Evolutionary conservation across 257 asterid genomes (phyloP).

Genomic region (Primulina huaijiensis): DNA sequence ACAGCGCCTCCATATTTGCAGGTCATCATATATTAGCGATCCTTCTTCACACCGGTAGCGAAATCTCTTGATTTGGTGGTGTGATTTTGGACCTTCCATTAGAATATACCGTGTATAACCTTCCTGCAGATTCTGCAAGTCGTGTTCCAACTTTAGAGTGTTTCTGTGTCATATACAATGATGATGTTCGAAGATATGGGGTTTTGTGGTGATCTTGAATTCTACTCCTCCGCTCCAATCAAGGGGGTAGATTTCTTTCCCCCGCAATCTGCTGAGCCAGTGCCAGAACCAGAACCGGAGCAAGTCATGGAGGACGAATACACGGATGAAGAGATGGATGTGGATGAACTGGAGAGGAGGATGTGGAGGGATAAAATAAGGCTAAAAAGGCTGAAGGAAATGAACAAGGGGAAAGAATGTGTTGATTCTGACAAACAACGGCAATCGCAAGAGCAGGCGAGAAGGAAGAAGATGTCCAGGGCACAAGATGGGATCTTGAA

Average conservation of each 20-base stretch:
- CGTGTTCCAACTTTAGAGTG: constrained; percentile 8
- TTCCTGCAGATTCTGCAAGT: background rate
- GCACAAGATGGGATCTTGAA: constrained; percentile 93
- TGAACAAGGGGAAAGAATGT: constrained; percentile 54
- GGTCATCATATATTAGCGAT: constrained; percentile 21
- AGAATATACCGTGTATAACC: constrained; percentile 11
- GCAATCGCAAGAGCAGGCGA: constrained; percentile 89
- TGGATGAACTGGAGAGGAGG: constrained; percentile 80
- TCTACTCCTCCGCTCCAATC: constrained; percentile 52
- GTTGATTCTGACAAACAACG: constrained; percentile 59
- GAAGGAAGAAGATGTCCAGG: constrained; percentile 93
- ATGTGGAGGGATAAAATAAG: constrained; percentile 85
- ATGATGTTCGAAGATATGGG: constrained; percentile 83
- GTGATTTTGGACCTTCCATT: constrained; percentile 12
- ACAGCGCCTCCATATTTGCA: constrained; percentile 26
- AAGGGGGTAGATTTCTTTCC: constrained; percentile 44
- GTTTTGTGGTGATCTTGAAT: constrained; percentile 68
- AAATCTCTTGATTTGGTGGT: constrained; percentile 1
- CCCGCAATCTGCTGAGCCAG: constrained; percentile 35
- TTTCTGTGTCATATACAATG: constrained; percentile 31
- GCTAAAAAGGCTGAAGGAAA: constrained; percentile 63
- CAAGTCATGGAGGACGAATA: constrained; percentile 63
- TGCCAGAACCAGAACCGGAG: constrained; percentile 48
- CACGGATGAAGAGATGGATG: constrained; percentile 73
- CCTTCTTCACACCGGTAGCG: background rate